Base-by-base conservation (phyloP, 225 moss, liverwort and hornwort species). In the Pseudoscleropodium purum region DNA sequence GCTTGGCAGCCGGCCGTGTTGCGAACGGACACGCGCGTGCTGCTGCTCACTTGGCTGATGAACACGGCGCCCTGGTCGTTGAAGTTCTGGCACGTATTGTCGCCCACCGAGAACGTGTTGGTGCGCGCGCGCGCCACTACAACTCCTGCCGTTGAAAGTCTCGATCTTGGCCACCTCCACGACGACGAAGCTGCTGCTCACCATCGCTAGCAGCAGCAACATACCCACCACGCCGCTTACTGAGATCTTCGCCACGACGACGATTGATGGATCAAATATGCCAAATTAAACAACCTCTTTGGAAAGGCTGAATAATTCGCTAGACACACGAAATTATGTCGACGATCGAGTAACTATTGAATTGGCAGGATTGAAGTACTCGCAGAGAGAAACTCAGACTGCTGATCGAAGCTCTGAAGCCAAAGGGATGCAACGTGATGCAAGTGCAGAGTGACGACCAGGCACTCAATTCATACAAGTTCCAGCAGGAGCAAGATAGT, bases 21-120 rank as follows among this genome's bases (percentile, higher is more conserved):
- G 90, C 93, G 93, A 25, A 94, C 63, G 74, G 93, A 93, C 87
- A 94, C 90, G 52, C 93, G 94, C 39, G 89, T 88, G 92, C 41
- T 17, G 77, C 41, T 65, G 82, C 61, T 62, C 39, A 91, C 57
- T 0, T 87, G 91, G 85, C 51, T 86, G 91, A 92, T 90, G 57
- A 18, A 82, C 72, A 94, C 92, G 62, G 93, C 90, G 59, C 90
- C 57, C 79, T 91, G 90, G 86, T 88, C 91, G 39, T 59, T 37
- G 87, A 93, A 94, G 3, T n/a, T 87, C 89, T 89, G 90, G 57
- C 94, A 93, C 5, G 76, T 77, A 73, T 79, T 87, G 24, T 83
- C 49, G 34, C 26, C 33, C 33, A 90, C 90, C 8, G 4, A 41
- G 93, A 92, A 94, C 31, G 88, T 91, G 88, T 93, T 92, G 79